Evolutionary conservation across 2,329 filamentous ascomycete genomes (phyloP).

Genomic region (Microcyclospora tardicrescens): DNA sequence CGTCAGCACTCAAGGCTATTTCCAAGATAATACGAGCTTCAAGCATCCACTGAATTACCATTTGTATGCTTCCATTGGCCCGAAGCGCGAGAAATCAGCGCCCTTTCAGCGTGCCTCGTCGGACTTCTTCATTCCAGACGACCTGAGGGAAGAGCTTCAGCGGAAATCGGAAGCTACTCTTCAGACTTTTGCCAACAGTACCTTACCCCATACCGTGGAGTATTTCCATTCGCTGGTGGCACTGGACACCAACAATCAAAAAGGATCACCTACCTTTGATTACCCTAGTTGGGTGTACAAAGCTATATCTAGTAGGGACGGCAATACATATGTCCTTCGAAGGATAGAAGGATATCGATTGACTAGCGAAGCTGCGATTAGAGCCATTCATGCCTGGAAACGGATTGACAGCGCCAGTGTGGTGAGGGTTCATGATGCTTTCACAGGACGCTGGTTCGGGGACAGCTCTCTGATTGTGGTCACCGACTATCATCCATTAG

Average conservation of each 20-base stretch:
- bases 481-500: constrained; percentile 82
- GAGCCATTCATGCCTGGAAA: constrained; percentile 79
- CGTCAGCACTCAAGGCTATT: constrained; percentile 53
- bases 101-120: constrained; percentile 77
- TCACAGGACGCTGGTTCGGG: constrained; percentile 83
- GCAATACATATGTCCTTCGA: constrained; percentile 74
- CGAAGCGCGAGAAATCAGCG: constrained; percentile 66
- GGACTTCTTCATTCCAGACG: constrained; percentile 84
- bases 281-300: constrained; percentile 94
- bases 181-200: constrained; percentile 62
- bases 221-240: constrained; percentile 88
- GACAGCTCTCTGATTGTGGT: constrained; percentile 92
- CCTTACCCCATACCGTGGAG: constrained; percentile 63
- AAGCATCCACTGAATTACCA: constrained; percentile 68
- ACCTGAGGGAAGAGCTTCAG: constrained; percentile 75
- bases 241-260: constrained; percentile 68
- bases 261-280: constrained; percentile 67
- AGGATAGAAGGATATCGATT: constrained; percentile 80
- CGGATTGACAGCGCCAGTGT: constrained; percentile 68
- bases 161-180: constrained; percentile 75
- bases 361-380: constrained; percentile 79
- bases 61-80: constrained; percentile 75
- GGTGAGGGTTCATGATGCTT: constrained; percentile 79
- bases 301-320: constrained; percentile 76
- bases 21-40: constrained; percentile 44